A percentile compares a stretch with the other conserved stretches of the same genome.
These are phyloP conservation scores for Pouteria campechiana DNA, from an alignment of 179 eudicot species.

Conservation along the genomic window DNA sequence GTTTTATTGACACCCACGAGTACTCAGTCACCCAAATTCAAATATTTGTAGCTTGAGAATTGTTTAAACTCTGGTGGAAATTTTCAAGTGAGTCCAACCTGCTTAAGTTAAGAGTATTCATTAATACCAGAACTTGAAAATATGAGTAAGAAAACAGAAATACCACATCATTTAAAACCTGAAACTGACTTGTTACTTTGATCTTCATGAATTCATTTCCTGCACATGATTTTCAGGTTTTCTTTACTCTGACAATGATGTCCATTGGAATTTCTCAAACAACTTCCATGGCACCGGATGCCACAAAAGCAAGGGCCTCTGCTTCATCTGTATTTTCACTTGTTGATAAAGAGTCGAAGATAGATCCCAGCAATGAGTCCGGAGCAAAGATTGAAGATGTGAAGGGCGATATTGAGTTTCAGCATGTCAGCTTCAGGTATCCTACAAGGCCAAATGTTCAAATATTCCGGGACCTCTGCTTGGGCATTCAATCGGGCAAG, in stretches of 20 bases:
- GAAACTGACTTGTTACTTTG: no score
- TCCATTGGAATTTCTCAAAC: conserved; percentile 18
- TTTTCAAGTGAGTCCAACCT: no score
- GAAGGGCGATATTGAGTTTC: conserved; percentile 32
- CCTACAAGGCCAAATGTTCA: conserved; percentile 37
- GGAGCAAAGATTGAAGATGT: conserved; percentile 24
- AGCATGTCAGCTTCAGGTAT: conserved; percentile 30
- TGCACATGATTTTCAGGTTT: conserved; percentile 20
- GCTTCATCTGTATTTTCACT: conserved; percentile 31
- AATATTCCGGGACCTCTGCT: conserved; percentile 21
- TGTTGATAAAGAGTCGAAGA: conserved; percentile 29
- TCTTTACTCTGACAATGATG: conserved; percentile 32
- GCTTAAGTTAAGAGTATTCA: no score
- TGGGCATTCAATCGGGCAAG: conserved; percentile 30
- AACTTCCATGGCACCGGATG: conserved; percentile 27
- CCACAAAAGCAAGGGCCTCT: conserved; percentile 31
- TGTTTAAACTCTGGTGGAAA: no score
- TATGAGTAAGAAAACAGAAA: no score
- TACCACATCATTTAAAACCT: background rate
- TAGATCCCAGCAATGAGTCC: conserved; percentile 30
- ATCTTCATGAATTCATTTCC: background rate
- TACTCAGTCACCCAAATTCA: no score
- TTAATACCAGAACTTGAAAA: no score
- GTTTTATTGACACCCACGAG: no score
- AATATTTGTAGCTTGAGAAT: no score